Evolutionary conservation across 1,284 basidiomycete species (phyloP).

Genomic region (Gomphus bonarii): DNA sequence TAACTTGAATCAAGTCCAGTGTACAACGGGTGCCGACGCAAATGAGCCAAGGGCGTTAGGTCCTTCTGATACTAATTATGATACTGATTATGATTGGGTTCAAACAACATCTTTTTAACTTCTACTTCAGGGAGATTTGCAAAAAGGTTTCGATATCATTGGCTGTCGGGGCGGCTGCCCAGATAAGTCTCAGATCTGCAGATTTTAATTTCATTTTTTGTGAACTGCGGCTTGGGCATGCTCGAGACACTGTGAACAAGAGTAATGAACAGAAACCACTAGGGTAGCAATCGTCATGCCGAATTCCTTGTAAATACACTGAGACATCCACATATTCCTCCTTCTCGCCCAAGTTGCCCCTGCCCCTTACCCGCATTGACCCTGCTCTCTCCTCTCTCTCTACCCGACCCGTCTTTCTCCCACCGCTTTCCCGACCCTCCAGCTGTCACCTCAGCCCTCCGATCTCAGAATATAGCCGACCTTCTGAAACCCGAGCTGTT

Average conservation of each 20-base stretch:
- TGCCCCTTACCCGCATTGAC: too few relatives aligned
- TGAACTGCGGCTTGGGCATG: too few relatives aligned
- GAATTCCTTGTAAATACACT: slow-evolving; percentile 79
- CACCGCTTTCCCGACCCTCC: slow-evolving; percentile 23
- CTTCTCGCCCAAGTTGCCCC: slow-evolving; percentile 24
- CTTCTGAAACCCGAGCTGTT: slow-evolving; percentile 71
- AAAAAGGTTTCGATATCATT: neutral
- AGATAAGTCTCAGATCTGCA: too few relatives aligned
- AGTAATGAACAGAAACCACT: neutral
- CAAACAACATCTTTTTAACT: neutral
- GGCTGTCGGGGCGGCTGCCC: too few relatives aligned
- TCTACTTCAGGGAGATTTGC: neutral
- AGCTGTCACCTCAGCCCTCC: slow-evolving; percentile 56
- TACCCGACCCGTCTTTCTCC: too few relatives aligned
- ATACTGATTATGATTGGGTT: neutral
- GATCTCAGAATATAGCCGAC: slow-evolving; percentile 79
- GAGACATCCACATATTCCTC: slow-evolving; percentile 88
- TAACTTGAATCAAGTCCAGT: too few relatives aligned
- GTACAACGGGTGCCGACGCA: too few relatives aligned
- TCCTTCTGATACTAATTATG: too few relatives aligned
- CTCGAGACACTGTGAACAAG: too few relatives aligned
- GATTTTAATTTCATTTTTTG: too few relatives aligned
- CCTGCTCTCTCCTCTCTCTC: too few relatives aligned
- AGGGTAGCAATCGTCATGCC: slow-evolving; percentile 9
- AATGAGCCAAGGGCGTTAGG: too few relatives aligned